phyloP scores from a whole-genome alignment of 306 rosid species.

The Heteromeles arbutifolia region DNA sequence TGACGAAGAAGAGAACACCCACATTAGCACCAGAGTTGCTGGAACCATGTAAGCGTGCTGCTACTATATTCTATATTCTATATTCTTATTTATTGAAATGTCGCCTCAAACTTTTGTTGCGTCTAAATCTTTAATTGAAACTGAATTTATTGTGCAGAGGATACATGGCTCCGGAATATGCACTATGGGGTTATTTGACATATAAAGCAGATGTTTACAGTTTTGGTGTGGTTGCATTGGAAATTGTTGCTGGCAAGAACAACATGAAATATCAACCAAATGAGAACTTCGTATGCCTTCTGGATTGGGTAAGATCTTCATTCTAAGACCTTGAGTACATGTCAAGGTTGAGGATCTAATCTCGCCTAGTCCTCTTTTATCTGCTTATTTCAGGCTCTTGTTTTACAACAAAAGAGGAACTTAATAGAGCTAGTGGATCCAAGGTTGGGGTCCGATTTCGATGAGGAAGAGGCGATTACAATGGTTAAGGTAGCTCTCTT shows the following conservation, averaged over 20 bases:
- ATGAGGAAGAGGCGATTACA: background rate
- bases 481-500: conserved; percentile 10
- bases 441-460: background rate
- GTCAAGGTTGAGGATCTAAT: too few relatives aligned
- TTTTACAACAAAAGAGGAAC: conserved; percentile 6
- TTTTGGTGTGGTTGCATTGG: conserved; percentile 10
- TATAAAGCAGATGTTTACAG: conserved; percentile 22
- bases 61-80: too few relatives aligned
- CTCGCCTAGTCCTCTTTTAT: too few relatives aligned
- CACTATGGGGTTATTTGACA: conserved; percentile 16
- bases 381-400: conserved; percentile 3
- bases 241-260: conserved; percentile 16
- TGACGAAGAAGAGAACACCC: conserved; percentile 44
- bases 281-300: conserved; percentile 12
- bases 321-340: too few relatives aligned
- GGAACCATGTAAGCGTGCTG: conserved; percentile 41
- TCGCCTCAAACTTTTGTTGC: too few relatives aligned
- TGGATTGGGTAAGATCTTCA: conserved; percentile 15
- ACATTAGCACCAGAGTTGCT: conserved; percentile 47
- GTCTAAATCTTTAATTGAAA: too few relatives aligned
- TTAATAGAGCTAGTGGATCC: conserved; percentile 7
- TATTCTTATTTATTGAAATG: too few relatives aligned
- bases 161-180: conserved; percentile 23
- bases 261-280: conserved; percentile 12
- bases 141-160: conserved; percentile 1